Base-by-base conservation (phyloP, 1,284 basidiomycete species). In the Fomes fomentarius region DNA sequence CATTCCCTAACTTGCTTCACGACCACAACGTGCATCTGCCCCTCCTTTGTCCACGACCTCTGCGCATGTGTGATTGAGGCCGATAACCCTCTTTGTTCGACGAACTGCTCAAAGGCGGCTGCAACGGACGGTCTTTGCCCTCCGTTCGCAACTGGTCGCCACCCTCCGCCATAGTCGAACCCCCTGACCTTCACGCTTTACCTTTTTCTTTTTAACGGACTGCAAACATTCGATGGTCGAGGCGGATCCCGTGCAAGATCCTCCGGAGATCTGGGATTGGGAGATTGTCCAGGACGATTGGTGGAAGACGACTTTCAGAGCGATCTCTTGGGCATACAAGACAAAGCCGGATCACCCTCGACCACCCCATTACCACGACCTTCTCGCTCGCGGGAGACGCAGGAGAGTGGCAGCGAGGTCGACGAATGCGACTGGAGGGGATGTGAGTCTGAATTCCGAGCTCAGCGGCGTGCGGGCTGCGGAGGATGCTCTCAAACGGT, bases 301-400 rank as follows among this genome's bases (percentile, higher is more conserved):
- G 66, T 66, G 64, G 66, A 62, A 56, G 57, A 57, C 58, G 37
- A 64, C 64, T 37, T 66, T 63, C 34, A 54, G 53, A 24, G 54
- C 61, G 26, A 61, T 67, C 43, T 61, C 64, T 9, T 69, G 69
- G 69, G 51, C 65, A 1, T 68, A 65, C 52, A 61, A 58, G 41
- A 50, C 59, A 46, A 58, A 57, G 56, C 57, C 57, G 28, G 47
- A 37, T 26, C 58, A 65, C 42, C 60, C 69, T 11, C 55, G 63
- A n/a, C 68, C 68, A 19, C 65, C 65, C 19, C 62, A 63, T 35
- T 69, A 68, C 52, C 65, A 65, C 43, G 62, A 66, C 43, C 58
- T 55, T 19, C 52, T 65, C 7, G 61, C 53, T 5, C 60, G 64
- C 39, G 56, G 59, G 26, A 48, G 50, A 41, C 51, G 54, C 47